Conservation (phyloP, 768 basidiomycete genomes). For the Mycena kentingensis region DNA sequence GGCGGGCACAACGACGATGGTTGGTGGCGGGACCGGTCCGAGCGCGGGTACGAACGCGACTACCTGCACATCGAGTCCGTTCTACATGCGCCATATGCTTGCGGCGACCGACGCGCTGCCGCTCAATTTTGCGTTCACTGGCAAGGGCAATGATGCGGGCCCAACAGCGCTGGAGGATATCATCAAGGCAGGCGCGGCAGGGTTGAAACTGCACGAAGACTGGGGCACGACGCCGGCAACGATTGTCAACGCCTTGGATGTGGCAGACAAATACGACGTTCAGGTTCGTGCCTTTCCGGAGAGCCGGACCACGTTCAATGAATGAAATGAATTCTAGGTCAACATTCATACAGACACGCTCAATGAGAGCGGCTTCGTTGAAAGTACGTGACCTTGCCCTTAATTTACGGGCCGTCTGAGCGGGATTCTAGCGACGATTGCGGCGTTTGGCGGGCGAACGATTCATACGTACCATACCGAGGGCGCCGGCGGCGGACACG, state of each 20-base stretch:
- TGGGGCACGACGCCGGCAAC: constrained; percentile 91
- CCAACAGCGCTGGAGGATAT: constrained; percentile 75
- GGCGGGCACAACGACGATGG: constrained; percentile 86
- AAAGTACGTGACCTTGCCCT: constrained; percentile 57
- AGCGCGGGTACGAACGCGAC: constrained; percentile 89
- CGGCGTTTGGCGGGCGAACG: constrained; percentile 84
- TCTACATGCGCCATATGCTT: constrained; percentile 90
- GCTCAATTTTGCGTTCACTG: constrained; percentile 94
- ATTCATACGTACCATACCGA: constrained; percentile 98
- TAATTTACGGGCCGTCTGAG: not conserved
- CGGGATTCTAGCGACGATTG: constrained; percentile 69
- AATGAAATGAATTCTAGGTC: constrained; percentile 42
- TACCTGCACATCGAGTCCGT: constrained; percentile 89
- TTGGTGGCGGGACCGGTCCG: constrained; percentile 96
- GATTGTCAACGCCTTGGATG: constrained; percentile 73
- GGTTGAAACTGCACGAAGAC: constrained; percentile 96
- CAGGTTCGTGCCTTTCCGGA: constrained; percentile 56
- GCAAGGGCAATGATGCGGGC: constrained; percentile 93
- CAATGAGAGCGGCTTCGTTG: constrained; percentile 97
- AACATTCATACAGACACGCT: constrained; percentile 98
- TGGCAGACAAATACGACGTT: constrained; percentile 91
- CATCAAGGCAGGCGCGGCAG: constrained; percentile 80
- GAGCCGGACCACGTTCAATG: not conserved
- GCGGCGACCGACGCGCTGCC: constrained; percentile 87
- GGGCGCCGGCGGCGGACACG: constrained; percentile 95